Evolutionary conservation across 345 rosid species (phyloP), one percentile per base, ranked within the genome.

Genomic region (Salix brachista): DNA sequence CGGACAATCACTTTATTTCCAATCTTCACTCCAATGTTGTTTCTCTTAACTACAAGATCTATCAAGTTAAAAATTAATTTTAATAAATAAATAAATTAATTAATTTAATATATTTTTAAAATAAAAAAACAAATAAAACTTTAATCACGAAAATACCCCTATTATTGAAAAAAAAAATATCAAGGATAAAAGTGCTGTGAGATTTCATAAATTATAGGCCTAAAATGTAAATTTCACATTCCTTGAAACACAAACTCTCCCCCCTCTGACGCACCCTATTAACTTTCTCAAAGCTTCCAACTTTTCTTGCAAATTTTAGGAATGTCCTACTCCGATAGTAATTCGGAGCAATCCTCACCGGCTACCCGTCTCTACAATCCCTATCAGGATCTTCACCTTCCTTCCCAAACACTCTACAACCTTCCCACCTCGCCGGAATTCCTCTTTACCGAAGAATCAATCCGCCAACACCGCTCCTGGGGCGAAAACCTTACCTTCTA

Each of bases 401-500:
- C 97, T 28, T 44, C 78, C 67, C 86, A 86, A n/a, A 80, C 81
- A 74, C 88, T 89, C 58, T 93, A 96, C 89, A 85, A 89, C 87
- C 93, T 96, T 64, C 94, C 96, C 26, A 91, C 92, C 61, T 89
- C 98, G 4, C 99, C 99, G 17, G 99, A 96, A 82, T 93, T 84
- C 81, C 98, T 96, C 81, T 96, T 96, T 84, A 42, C 90, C 14
- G 99, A 96, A 77, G 98, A 96, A 77, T 85, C 98, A 46, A n/a
- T 86, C 71, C 88, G 80, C 83, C 96, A 92, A 66, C 98, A 97
- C 80, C 97, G 99, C 66, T 89, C 97, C 62, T 95, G 99, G 99
- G 98, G 99, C 14, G 99, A 93, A 84, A 96, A 93, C 65, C 91
- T 96, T 75, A 91, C 98, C 56, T 96, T 93, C 75, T 96, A 96